phyloP scores from a whole-genome alignment of 495 filamentous ascomycete genomes.

The Hypoxylon trugodes region DNA sequence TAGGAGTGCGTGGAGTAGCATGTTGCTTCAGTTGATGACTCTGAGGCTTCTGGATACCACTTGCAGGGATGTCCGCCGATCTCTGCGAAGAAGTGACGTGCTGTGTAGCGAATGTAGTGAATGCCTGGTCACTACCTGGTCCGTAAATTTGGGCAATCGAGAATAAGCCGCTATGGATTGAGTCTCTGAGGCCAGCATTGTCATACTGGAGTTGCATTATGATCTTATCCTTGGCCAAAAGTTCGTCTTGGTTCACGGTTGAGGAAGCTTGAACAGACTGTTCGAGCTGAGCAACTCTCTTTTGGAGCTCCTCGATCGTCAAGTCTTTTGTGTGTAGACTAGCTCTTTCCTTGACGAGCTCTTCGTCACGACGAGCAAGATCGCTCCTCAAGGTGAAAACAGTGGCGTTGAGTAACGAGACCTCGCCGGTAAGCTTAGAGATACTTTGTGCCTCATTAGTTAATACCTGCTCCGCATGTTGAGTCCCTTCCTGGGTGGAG shows the following conservation, averaged over 20 bases:
- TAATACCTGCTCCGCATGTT: too few relatives aligned
- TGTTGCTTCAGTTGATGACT: too few relatives aligned
- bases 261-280: neutral
- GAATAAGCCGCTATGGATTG: constrained; percentile 18
- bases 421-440: too few relatives aligned
- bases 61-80: too few relatives aligned
- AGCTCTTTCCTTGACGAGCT: too few relatives aligned
- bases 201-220: constrained; percentile 8
- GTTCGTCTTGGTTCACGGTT: neutral
- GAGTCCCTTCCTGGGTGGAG: too few relatives aligned
- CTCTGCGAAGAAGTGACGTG: too few relatives aligned
- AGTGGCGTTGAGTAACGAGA: too few relatives aligned
- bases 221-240: neutral
- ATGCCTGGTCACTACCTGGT: neutral
- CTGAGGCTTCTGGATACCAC: neutral
- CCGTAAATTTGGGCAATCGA: constrained; percentile 17
- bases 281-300: neutral
- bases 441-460: too few relatives aligned
- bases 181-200: constrained; percentile 2
- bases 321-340: too few relatives aligned
- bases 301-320: neutral
- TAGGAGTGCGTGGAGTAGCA: neutral
- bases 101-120: neutral
- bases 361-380: too few relatives aligned
- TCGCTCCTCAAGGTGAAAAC: too few relatives aligned